Evolutionary conservation across 257 asterid species (phyloP), one percentile per base, ranked within the genome.

Genomic region (Nicotiana attenuata): DNA sequence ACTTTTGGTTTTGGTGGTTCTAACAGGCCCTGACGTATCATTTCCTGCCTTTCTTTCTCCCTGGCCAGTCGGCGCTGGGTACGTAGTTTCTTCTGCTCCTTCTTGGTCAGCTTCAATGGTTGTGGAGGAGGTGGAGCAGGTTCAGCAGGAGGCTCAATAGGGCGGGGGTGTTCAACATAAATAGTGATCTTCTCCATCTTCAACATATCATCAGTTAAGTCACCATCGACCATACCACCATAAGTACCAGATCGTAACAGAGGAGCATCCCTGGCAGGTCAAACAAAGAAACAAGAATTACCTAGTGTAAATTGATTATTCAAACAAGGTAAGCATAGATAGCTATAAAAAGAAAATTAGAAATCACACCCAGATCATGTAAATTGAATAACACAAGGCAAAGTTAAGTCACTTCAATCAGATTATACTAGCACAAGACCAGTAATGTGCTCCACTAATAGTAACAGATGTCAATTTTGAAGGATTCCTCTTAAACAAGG

Each of bases 81-180:
- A 61, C 98, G 93, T 3, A 96, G 93, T 84, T 96, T 96, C 94
- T 93, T 96, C 91, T 94, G 98, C 87, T 96, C 99, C 85, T 88
- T 93, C 82, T 93, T 93, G 55, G 98, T 96, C 33, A 96, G 91
- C 90, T 92, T 96, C 85, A 93, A 68, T 59, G 99, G 99, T 69
- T 96, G 99, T 47, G 99, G 98, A 61, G 98, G 98, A 33, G 99
- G 99, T 15, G 96, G 98, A 65, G 91, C 87, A 15, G 97, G 86
- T 80, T 96, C 98, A 59, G 92, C 94, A 38, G 98, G 98, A 65
- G 99, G 98, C 65, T 94, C 98, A 13, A 96, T 93, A 10, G 99
- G 98, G 14, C 94, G 87, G 56, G 99, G 98, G 85, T 96, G 98
- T 77, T 96, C 92, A 15, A 94, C 88, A 84, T 94, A 96, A 29